Conservation (phyloP, 768 basidiomycete species). For the Kwoniella heveanensis region DNA sequence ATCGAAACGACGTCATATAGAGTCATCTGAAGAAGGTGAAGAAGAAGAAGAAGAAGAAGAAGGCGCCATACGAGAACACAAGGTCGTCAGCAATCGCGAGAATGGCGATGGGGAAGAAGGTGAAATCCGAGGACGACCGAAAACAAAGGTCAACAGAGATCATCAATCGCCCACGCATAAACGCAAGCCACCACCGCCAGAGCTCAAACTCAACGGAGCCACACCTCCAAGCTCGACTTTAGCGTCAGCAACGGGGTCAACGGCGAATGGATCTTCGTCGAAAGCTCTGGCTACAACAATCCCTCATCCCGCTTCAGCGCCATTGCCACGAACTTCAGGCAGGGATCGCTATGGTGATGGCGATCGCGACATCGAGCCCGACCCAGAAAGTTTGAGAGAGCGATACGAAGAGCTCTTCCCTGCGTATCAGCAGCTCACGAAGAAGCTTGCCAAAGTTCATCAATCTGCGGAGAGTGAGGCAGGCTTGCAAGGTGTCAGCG, state of each 20-base stretch:
- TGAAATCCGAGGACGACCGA: constrained; percentile 21
- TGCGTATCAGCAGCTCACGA: constrained; percentile 39
- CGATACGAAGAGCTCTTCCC: constrained; percentile 47
- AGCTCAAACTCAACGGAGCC: constrained; percentile 16
- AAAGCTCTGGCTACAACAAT: constrained; percentile 6
- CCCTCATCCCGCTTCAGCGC: constrained; percentile 6
- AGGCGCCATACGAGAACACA: neutral
- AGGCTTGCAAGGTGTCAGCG: constrained; percentile 21
- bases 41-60: constrained; percentile 6
- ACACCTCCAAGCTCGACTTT: neutral
- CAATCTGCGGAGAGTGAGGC: constrained; percentile 29
- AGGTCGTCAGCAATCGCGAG: neutral
- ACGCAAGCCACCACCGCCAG: constrained; percentile 24
- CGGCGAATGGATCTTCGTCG: no score
- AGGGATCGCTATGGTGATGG: no score
- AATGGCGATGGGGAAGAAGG: constrained; percentile 19
- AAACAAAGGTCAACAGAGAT: constrained; percentile 4
- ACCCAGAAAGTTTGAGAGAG: constrained; percentile 35
- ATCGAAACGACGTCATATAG: neutral
- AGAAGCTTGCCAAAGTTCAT: constrained; percentile 33
- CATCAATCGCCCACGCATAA: constrained; percentile 11
- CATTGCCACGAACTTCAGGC: neutral
- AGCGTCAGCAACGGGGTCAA: neutral
- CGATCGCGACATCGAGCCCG: no score
- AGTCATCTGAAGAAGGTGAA: constrained; percentile 2